Evolutionary conservation across 2,329 filamentous ascomycete species (phyloP), one percentile per base, ranked within the genome.

Genomic region (Berkeleyomyces rouxiae): DNA sequence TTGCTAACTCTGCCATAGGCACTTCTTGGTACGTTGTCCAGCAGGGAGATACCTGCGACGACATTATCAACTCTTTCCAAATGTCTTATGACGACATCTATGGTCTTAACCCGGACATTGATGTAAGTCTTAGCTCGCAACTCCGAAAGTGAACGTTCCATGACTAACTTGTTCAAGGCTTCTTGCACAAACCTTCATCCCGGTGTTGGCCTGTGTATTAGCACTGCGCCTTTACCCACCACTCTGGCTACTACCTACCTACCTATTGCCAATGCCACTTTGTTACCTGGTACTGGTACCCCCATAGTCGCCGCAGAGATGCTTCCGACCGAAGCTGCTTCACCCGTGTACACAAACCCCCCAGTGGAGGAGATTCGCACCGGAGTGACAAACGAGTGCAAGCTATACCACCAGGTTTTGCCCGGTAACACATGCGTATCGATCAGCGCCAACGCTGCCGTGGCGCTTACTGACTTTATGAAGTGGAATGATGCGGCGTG

Each of bases 111-210:
- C 43, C 61, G 11, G 37, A 53, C 23, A 65, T 63, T 23, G 44
- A 65, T 31, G 63, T 64, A 62, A 43, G 59, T 55, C 13, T 42
- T 23, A 2, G 23, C 23, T 23, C 23, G 23, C 23, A 23, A 23
- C 23, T 23, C 23, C 23, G 23, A 23, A 23, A 23, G 23, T 2
- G 23, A 23, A 23, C 23, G 23, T 23, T 23, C 23, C 23, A 23
- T 23, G 23, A 23, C 2, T 23, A 23, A 23, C 23, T 23, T 23
- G 23, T 23, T 2, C 23, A 23, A 64, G 63, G 33, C 37, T 11
- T 23, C 6, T 9, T 65, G 63, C 61, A 65, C 63, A n/a, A 65
- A 65, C 49, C 63, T 65, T 7, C 36, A 37, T 7, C 51, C 58
- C n/a, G 61, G 61, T 36, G 43, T 62, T n/a, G 49, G 31, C 47